Evolutionary conservation across 1,284 basidiomycete genomes (phyloP).

Genomic region (Gymnopus androsaceus): DNA sequence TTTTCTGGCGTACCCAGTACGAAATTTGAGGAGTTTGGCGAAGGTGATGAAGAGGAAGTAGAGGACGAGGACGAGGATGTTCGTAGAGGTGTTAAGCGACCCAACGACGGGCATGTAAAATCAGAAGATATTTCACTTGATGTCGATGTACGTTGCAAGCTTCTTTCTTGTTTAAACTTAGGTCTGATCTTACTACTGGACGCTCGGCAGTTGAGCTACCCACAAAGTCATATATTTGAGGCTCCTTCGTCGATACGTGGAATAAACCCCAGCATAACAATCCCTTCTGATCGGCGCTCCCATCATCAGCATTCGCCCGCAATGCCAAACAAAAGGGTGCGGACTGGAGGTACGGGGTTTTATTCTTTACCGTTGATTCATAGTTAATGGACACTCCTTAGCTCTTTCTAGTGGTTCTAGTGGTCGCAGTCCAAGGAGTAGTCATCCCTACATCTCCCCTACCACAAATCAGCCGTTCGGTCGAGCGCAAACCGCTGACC

Average conservation of each 20-base stretch:
- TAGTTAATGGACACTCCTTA: neutral
- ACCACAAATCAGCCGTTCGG: slow-evolving; percentile 4
- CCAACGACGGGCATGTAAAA: slow-evolving; percentile 9
- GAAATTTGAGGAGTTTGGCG: slow-evolving; percentile 41
- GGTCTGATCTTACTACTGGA: neutral
- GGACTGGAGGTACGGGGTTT: neutral
- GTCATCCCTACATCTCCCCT: neutral
- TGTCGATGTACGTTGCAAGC: slow-evolving; percentile 1
- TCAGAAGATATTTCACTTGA: slow-evolving; percentile 4
- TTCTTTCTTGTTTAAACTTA: no score
- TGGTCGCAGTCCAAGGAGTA: neutral
- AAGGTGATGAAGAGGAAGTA: slow-evolving; percentile 44
- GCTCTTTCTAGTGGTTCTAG: neutral
- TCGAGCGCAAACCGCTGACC: neutral
- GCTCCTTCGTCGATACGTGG: slow-evolving; percentile 5
- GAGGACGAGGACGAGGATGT: slow-evolving; percentile 29
- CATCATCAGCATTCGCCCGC: neutral
- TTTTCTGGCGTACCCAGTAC: slow-evolving; percentile 39
- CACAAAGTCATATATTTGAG: neutral
- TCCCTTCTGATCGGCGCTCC: slow-evolving; percentile 11
- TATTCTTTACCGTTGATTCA: neutral
- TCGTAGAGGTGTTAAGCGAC: slow-evolving; percentile 12
- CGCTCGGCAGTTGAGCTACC: neutral
- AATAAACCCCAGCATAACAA: neutral
- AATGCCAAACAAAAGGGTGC: neutral